Base-by-base conservation (phyloP, 352 stramenopile species). In the Nannochloropsis limnetica region DNA sequence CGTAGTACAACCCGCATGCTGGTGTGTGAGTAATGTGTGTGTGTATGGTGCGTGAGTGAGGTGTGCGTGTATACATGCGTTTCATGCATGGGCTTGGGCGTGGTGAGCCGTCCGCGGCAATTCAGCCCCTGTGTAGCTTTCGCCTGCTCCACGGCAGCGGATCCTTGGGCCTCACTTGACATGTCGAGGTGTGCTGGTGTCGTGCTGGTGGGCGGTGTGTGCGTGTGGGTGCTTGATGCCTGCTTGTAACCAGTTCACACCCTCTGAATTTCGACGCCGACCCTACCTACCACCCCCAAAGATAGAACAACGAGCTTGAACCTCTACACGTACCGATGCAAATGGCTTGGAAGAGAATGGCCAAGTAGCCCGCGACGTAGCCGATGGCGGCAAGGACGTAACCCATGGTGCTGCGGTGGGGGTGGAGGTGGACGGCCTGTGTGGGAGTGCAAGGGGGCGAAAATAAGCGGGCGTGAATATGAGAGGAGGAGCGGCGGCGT, bases 261-360 rank as follows among this genome's bases (percentile, higher is more conserved):
- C 37, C 37, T 49, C 37, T 49, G 37, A 49, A 49, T 49, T 49
- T 49, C 37, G 37, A 1, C 17, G 37, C 1, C 37, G 37, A 14
- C 17, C 11, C 37, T 20, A 49, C 37, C 37, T 14, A 49, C 37
- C 17, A 49, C 11, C 37, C 37, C 37, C 17, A 49, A 49, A 49
- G 37, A 49, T 49, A 49, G 37, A 49, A 49, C 37, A 49, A 49
- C 8, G 37, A 49, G 37, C 37, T 49, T 49, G 37, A 49, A 49
- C 8, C 37, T 49, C 61, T 74, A 31, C 44, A 67, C 61, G n/a
- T 74, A 74, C 61, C 61, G n/a, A 74, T 74, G n/a, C 61, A 74
- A 27, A 74, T 74, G 61, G 61, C 25, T 29, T 74, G 61, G 11
- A 74, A 74, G 0, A 74, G 61, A 20, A 74, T 74, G 61, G 61